These are phyloP conservation scores for Ascochyta koolunga DNA, from an alignment of 2,329 filamentous ascomycete genomes.

Conservation along the genomic window DNA sequence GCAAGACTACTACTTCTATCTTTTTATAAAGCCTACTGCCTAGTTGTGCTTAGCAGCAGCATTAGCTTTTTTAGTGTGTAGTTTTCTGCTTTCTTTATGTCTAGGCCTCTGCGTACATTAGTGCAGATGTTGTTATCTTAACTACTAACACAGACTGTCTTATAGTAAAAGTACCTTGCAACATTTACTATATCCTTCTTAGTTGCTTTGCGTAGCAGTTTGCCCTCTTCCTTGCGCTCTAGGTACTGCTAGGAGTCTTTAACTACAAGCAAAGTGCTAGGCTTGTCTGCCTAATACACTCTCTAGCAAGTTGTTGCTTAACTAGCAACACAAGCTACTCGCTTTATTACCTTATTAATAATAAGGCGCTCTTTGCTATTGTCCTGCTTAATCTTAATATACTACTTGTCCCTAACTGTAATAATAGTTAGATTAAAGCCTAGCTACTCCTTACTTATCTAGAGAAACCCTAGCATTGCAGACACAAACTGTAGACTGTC, in stretches of 20 bases:
- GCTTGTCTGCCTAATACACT: not conserved
- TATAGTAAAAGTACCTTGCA: constrained; percentile 52
- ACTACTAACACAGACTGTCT: constrained; percentile 48
- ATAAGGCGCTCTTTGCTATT: constrained; percentile 23
- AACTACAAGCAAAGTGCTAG: constrained; percentile 45
- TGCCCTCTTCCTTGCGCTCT: constrained; percentile 52
- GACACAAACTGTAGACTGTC: constrained; percentile 51
- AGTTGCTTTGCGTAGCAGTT: constrained; percentile 48
- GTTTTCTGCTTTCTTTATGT: constrained; percentile 44
- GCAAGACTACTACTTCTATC: not conserved
- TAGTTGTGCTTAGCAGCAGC: constrained; percentile 10
- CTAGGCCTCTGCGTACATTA: constrained; percentile 41
- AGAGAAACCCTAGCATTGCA: constrained; percentile 53
- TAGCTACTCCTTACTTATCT: constrained; percentile 50
- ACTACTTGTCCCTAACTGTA: constrained; percentile 37
- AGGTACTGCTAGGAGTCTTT: constrained; percentile 56
- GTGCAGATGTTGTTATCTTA: constrained; percentile 44
- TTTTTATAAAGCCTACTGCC: constrained; percentile 1
- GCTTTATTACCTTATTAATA: constrained; percentile 24
- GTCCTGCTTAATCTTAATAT: constrained; percentile 51
- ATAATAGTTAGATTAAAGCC: constrained; percentile 55
- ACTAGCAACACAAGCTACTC: constrained; percentile 18
- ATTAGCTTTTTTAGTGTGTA: constrained; percentile 36
- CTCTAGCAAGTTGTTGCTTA: constrained; percentile 27
- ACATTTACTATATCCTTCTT: constrained; percentile 48